These are phyloP conservation scores for Chaetomiaceae sp. DNA, from an alignment of 2,329 filamentous ascomycete genomes.

Conservation along the genomic window DNA sequence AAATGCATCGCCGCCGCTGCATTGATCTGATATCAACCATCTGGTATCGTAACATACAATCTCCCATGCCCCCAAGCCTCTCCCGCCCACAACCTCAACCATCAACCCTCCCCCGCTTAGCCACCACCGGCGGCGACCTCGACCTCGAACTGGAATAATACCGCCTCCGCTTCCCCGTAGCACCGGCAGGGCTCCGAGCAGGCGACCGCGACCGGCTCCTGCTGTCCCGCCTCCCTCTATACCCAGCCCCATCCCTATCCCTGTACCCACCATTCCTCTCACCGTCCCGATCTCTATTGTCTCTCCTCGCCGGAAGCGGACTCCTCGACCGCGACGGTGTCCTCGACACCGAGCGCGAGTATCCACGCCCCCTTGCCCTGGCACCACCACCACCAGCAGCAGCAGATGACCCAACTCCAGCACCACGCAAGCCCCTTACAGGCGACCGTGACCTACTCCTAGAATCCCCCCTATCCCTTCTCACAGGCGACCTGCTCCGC, in stretches of 20 bases:
- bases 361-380: neutral
- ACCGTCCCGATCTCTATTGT: neutral
- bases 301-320: neutral
- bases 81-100: neutral
- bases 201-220: neutral
- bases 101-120: slow-evolving; percentile 28
- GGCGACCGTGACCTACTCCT: no score
- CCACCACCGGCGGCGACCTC: slow-evolving; percentile 20
- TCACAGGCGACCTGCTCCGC: neutral
- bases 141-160: slow-evolving; percentile 24
- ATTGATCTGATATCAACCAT: neutral
- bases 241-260: neutral
- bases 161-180: slow-evolving; percentile 20
- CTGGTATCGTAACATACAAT: slow-evolving; percentile 6
- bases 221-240: neutral
- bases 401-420: neutral
- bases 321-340: neutral
- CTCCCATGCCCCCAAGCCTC: neutral
- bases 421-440: neutral
- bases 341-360: neutral
- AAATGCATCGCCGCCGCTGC: no score
- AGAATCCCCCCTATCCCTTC: neutral
- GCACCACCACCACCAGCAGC: neutral
- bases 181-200: neutral
- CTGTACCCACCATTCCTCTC: no score